Base-by-base conservation (phyloP, 2,329 filamentous ascomycete genomes). In the Fusarium ramigenum region DNA sequence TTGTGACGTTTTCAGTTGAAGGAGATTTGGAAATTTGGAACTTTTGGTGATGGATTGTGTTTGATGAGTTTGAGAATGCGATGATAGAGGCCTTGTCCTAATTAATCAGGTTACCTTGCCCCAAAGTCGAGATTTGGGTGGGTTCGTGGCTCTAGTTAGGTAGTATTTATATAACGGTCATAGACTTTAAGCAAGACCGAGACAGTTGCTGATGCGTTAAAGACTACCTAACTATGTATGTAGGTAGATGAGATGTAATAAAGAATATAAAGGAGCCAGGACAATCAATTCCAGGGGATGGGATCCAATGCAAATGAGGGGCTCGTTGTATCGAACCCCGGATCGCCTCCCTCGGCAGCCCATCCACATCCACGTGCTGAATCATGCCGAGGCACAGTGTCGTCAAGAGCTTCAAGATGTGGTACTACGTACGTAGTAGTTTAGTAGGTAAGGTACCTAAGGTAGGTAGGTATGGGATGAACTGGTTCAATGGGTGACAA, bases 361-460 rank as follows among this genome's bases (percentile, higher is more conserved):
- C 47, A 44, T 64, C 59, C 59, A 49, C 54, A 37, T 68, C 65
- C 65, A 74, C 71, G 50, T 73, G 66, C 58, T 68, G 37, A 36
- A 72, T 47, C 49, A 39, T 65, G 50, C 71, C 71, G 71, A 73
- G 71, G 71, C 71, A 74, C 66, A 60, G 60, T 59, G 18, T 59
- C 46, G 39, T 40, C n/a, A 32, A 37, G 61, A 49, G 32, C 36
- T 54, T 37, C 37, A 58, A 36, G 36, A 59, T 15, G 23, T 28
- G 19, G 23, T 28, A 25, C 16, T 25, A 28, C 6, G 28, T 28
- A 37, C 36, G 36, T 37, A 37, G 23, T 16, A 36, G 34, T 9
- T 12, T 16, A 34, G 32, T 36, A 36, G 34, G 8, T 18, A 36
- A 36, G 34, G 34, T 36, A 36, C 32, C 32, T 34, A 15, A 15